phyloP scores from a whole-genome alignment of 1,139 yeast genomes.

The Kodamaea fungicola region DNA sequence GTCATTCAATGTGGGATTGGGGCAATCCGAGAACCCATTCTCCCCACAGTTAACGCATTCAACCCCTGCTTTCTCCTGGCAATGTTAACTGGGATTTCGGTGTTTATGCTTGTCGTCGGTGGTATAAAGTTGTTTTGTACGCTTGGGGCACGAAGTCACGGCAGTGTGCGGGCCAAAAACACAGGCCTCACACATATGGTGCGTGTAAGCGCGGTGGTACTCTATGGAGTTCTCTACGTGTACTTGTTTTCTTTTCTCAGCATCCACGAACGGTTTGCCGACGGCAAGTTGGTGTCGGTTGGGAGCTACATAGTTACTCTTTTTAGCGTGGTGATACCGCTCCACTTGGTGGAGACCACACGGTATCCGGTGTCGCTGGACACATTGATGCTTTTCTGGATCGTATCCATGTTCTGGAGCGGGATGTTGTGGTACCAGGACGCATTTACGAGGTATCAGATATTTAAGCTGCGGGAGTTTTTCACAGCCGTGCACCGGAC shows the following conservation, averaged over 20 bases:
- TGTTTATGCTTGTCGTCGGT: slow-evolving; percentile 20
- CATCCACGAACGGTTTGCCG: slow-evolving; percentile 21
- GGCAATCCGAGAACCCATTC: slow-evolving; percentile 12
- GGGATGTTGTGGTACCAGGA: slow-evolving; percentile 27
- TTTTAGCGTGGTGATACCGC: slow-evolving; percentile 27
- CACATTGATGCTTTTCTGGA: slow-evolving; percentile 43
- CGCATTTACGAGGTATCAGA: slow-evolving; percentile 22
- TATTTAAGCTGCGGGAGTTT: slow-evolving; percentile 16
- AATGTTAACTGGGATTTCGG: slow-evolving; percentile 12
- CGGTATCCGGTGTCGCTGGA: slow-evolving; percentile 31
- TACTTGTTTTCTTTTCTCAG: slow-evolving; percentile 17
- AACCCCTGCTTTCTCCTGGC: slow-evolving; percentile 50
- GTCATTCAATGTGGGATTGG: slow-evolving; percentile 4
- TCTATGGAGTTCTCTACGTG: slow-evolving; percentile 23
- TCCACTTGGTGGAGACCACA: slow-evolving; percentile 39
- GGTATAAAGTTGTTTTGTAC: slow-evolving; percentile 20
- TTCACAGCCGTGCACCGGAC: slow-evolving; percentile 10
- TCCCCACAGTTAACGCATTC: slow-evolving; percentile 44
- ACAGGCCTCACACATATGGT: slow-evolving; percentile 29
- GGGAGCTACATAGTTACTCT: slow-evolving; percentile 13
- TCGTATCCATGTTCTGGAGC: slow-evolving; percentile 22
- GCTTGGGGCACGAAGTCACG: slow-evolving; percentile 13
- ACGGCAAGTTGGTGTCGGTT: slow-evolving; percentile 23
- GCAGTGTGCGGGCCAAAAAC: slow-evolving; percentile 22
- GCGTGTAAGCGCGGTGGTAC: slow-evolving; percentile 23